Conservation (phyloP, 2,329 filamentous ascomycete species). For the Fusarium sp. region DNA sequence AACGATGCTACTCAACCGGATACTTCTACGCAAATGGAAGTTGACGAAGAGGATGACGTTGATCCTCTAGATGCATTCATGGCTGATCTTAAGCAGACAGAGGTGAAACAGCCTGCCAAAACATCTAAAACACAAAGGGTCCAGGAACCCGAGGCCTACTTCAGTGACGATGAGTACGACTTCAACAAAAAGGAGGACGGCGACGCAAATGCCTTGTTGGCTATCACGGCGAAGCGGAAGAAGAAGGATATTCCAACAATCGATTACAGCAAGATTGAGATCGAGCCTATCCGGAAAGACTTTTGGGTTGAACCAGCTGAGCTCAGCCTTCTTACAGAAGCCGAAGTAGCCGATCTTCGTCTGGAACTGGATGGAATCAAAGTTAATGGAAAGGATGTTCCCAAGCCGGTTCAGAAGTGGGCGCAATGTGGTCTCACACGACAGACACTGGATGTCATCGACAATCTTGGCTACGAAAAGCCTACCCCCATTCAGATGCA, state of each 20-base stretch:
- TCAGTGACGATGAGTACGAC: constrained; percentile 84
- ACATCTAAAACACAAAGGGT: constrained; percentile 62
- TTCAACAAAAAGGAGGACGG: constrained; percentile 65
- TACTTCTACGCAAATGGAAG: constrained; percentile 66
- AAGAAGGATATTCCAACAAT: constrained; percentile 95
- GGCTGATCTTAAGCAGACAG: constrained; percentile 75
- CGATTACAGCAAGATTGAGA: constrained; percentile 88
- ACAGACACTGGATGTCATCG: constrained; percentile 88
- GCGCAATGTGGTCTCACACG: constrained; percentile 93
- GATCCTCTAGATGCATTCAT: constrained; percentile 99
- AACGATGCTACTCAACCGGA: constrained; percentile 41
- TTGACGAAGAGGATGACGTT: constrained; percentile 76
- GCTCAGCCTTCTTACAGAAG: constrained; percentile 84
- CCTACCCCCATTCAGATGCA: constrained; percentile 97
- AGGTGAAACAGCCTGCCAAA: constrained; percentile 59
- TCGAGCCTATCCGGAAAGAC: constrained; percentile 90
- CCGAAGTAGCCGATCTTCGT: constrained; percentile 85
- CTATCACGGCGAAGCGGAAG: constrained; percentile 77
- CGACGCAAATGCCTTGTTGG: constrained; percentile 65
- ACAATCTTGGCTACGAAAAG: constrained; percentile 84
- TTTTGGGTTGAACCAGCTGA: constrained; percentile 96
- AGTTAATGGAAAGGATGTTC: constrained; percentile 87
- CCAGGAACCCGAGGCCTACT: constrained; percentile 86
- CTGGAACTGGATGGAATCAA: constrained; percentile 96
- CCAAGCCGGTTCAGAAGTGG: constrained; percentile 96